Evolutionary conservation across 176 grass and related monocot species (phyloP).

Genomic region (Triticum dicoccoides): DNA sequence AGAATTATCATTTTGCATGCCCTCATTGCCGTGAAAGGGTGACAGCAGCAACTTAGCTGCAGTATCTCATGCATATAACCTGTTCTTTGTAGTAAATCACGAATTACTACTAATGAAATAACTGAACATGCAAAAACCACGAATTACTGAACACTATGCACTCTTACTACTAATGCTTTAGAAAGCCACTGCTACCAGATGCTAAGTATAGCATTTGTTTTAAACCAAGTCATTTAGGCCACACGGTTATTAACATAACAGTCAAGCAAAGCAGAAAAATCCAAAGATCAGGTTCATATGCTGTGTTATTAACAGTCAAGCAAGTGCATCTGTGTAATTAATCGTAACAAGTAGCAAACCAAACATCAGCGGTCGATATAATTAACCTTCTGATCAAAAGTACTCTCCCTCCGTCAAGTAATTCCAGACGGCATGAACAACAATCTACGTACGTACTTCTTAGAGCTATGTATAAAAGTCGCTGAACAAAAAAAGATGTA

Average conservation of each 20-base stretch:
- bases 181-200: not conserved
- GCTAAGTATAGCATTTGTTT: not conserved
- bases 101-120: too few relatives aligned
- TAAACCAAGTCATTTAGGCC: too few relatives aligned
- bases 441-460: not conserved
- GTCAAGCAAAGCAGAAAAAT: slow-evolving; percentile 5
- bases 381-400: too few relatives aligned
- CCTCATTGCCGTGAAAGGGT: not conserved
- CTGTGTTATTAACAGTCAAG: too few relatives aligned
- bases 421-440: too few relatives aligned
- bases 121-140: not conserved
- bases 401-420: too few relatives aligned
- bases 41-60: not conserved
- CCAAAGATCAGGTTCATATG: not conserved
- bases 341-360: too few relatives aligned
- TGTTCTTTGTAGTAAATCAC: not conserved
- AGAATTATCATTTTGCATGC: not conserved
- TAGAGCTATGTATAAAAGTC: not conserved
- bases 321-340: too few relatives aligned
- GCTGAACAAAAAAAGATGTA: not conserved
- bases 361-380: too few relatives aligned
- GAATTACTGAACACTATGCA: not conserved
- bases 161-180: not conserved
- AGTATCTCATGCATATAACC: not conserved
- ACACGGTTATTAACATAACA: not conserved